Base-by-base conservation (phyloP, 164 flowering plant species). In the Chloranthus sessilifolius region DNA sequence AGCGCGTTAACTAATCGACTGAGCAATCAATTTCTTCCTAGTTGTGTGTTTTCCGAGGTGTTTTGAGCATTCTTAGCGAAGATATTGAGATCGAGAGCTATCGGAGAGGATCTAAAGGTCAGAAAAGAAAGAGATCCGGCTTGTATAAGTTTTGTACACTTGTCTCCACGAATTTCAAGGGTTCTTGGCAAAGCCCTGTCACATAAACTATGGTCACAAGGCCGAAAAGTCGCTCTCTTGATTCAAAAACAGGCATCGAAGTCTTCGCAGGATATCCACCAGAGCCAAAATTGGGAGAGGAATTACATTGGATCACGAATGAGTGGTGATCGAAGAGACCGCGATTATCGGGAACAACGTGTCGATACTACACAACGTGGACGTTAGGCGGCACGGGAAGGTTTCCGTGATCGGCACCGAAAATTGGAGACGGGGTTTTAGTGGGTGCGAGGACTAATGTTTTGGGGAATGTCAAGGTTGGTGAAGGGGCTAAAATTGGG, bases 351-450 rank as follows among this genome's bases (percentile, higher is more conserved):
- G 94, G 1, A 50, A 88, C 46, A 43, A 78, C 58, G 90, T 85
- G 24, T 77, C 88, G 1, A 80, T 88, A 28, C 46, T 85, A 52
- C 96, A 85, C 36, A 69, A 68, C 49, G 94, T 88, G 50, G 85
- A 90, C 0, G 50, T 88, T n/a, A 88, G 96, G 1, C 94, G 94
- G 7, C 80, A 90, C 0, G 96, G 96, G 1, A 85, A 85, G 57
- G 68, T 3, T 1, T 44, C 57, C n/a, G 90, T 0, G 85, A 85
- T 27, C 63, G 94, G 43, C 94, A 88, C 96, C 96, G 1, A 85
- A 85, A 74, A 79, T 88, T 43, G 90, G 91, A 0, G 72, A 81
- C 58, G 94, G 94, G 52, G 96, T 88, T 2, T 50, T 88, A 56
- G 70, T 88, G 1, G 96, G 96, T 3, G 94, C 96, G 0, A 86